phyloP scores from a whole-genome alignment of 495 filamentous ascomycete species.

The Choiromyces venosus region DNA sequence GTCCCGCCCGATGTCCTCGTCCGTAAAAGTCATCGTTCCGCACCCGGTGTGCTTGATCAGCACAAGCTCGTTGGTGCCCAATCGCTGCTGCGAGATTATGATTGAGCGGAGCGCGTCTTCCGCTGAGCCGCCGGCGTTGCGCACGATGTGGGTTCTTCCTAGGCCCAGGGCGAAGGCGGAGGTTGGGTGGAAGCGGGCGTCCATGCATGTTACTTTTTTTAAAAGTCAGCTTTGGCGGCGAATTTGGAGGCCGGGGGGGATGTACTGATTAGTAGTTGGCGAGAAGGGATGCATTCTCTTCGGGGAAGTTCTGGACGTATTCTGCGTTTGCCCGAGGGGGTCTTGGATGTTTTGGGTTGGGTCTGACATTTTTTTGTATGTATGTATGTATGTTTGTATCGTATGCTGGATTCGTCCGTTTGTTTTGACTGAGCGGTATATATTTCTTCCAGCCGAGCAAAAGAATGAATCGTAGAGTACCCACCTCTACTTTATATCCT shows the following conservation, averaged over 20 bases:
- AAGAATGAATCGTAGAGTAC: too few relatives aligned
- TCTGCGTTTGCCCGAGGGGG: neutral
- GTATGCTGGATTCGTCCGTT: neutral
- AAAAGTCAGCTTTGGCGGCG: neutral
- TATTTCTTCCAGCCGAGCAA: too few relatives aligned
- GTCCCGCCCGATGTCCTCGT: conserved; percentile 56
- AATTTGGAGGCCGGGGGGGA: neutral
- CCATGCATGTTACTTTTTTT: conserved; percentile 67
- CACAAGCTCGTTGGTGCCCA: conserved; percentile 72
- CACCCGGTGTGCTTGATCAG: conserved; percentile 73
- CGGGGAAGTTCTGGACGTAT: neutral
- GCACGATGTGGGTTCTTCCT: conserved; percentile 75
- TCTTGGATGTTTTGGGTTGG: neutral
- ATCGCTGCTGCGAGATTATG: conserved; percentile 72
- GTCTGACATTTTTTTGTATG: neutral
- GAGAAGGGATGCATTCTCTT: neutral
- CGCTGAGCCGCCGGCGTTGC: conserved; percentile 66
- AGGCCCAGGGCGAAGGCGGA: conserved; percentile 67
- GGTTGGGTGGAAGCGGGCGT: conserved; percentile 70
- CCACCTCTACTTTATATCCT: too few relatives aligned
- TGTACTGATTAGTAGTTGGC: neutral
- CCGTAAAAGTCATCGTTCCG: conserved; percentile 75
- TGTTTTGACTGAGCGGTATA: too few relatives aligned
- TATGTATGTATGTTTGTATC: neutral
- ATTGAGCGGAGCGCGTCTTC: conserved; percentile 66